Evolutionary conservation across 2,329 filamentous ascomycete genomes (phyloP).

Genomic region (Sphaerulina musiva): DNA sequence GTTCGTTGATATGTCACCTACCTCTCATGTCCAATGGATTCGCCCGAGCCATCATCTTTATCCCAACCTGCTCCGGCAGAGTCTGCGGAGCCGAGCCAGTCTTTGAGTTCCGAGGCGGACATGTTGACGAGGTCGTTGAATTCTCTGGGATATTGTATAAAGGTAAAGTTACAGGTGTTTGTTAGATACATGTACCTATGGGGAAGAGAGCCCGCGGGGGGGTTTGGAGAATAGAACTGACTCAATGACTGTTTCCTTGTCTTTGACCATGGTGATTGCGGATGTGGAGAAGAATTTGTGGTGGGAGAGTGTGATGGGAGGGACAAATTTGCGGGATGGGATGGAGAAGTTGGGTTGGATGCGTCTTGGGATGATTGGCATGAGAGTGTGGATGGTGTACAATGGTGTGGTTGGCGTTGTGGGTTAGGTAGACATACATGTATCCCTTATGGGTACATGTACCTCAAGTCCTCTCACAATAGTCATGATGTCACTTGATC

Average conservation of each 20-base stretch:
- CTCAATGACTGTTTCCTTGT: conserved; percentile 47
- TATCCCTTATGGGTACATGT: background rate
- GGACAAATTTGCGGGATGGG: background rate
- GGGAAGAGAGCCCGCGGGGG: too few relatives aligned
- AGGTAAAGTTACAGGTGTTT: background rate
- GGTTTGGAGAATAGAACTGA: conserved; percentile 21
- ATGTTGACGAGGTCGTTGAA: conserved; percentile 64
- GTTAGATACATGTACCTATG: background rate
- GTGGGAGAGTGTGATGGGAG: too few relatives aligned
- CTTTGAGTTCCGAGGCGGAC: conserved; percentile 53
- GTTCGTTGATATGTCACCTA: conserved; percentile 15
- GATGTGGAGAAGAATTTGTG: background rate
- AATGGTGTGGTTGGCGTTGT: too few relatives aligned
- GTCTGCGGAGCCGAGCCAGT: conserved; percentile 55
- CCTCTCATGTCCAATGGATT: conserved; percentile 59
- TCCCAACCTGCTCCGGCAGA: conserved; percentile 55
- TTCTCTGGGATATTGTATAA: conserved; percentile 38
- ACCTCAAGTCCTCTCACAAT: background rate
- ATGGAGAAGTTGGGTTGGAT: background rate
- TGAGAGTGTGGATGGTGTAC: too few relatives aligned
- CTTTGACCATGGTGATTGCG: conserved; percentile 45
- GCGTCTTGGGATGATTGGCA: too few relatives aligned
- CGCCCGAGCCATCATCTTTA: conserved; percentile 52
- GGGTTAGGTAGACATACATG: too few relatives aligned
- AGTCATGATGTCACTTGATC: background rate